These are phyloP conservation scores for Candida khao-thaluensis DNA, from an alignment of 805 yeast species.

Conservation along the genomic window DNA sequence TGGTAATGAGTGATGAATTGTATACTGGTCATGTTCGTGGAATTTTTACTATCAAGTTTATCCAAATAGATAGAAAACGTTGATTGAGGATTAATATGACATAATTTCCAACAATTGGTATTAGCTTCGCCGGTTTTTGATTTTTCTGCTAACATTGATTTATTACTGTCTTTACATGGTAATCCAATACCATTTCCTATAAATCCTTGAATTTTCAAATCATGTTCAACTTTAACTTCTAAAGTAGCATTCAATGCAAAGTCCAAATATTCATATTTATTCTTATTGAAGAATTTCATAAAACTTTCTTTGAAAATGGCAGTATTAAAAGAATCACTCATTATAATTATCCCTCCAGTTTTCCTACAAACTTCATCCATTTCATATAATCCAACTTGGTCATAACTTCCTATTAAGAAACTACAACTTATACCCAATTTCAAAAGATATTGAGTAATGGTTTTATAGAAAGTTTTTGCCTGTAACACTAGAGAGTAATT, in stretches of 20 bases:
- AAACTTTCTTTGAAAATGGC: constrained; percentile 92
- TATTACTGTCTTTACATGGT: constrained; percentile 45
- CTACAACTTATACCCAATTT: constrained; percentile 82
- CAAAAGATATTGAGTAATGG: constrained; percentile 63
- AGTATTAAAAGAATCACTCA: constrained; percentile 92
- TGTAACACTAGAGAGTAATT: constrained; percentile 15
- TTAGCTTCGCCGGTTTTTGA: constrained; percentile 14
- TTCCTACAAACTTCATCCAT: constrained; percentile 82
- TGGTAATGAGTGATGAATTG: constrained; percentile 93
- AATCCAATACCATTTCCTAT: constrained; percentile 89
- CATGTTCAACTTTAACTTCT: constrained; percentile 83
- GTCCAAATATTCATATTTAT: constrained; percentile 71
- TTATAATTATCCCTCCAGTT: constrained; percentile 87
- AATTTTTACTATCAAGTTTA: constrained; percentile 14
- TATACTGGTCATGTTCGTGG: constrained; percentile 42
- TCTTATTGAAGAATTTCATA: constrained; percentile 81
- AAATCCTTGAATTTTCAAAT: constrained; percentile 85
- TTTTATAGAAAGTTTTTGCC: constrained; percentile 56
- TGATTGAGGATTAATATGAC: constrained; percentile 82
- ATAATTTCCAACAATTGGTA: constrained; percentile 48
- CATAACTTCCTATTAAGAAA: constrained; percentile 92
- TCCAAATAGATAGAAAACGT: constrained; percentile 90
- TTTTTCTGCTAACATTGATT: constrained; percentile 7
- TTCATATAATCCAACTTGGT: constrained; percentile 92
- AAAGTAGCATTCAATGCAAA: constrained; percentile 90